phyloP scores from a whole-genome alignment of 768 basidiomycete genomes.

The Phaffia tasmanica region DNA sequence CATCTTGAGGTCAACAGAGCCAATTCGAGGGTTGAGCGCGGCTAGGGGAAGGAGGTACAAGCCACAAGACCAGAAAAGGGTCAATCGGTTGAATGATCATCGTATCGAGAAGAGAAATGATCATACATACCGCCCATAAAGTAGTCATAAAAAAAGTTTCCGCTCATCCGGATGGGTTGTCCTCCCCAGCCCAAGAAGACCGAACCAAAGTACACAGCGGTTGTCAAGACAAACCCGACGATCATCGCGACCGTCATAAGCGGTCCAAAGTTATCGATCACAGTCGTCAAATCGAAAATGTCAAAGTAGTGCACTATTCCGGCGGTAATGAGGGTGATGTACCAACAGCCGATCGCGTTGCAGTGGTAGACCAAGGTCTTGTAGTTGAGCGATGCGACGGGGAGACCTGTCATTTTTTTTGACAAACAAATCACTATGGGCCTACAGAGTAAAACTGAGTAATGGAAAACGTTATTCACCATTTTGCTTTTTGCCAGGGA shows the following conservation, averaged over 20 bases:
- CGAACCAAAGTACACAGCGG: constrained; percentile 67
- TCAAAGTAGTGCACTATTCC: constrained; percentile 29
- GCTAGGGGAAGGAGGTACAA: constrained; percentile 50
- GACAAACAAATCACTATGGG: neutral
- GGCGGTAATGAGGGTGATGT: constrained; percentile 19
- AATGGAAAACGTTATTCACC: constrained; percentile 34
- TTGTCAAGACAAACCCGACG: constrained; percentile 69
- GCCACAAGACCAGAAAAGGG: neutral
- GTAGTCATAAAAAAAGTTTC: constrained; percentile 64
- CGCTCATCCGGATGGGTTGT: constrained; percentile 83
- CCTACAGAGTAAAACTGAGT: neutral
- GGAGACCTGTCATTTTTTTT: constrained; percentile 48
- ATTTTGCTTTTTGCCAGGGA: constrained; percentile 87
- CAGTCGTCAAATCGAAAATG: constrained; percentile 81
- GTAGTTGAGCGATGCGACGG: constrained; percentile 87
- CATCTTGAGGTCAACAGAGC: constrained; percentile 72
- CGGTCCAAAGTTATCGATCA: constrained; percentile 92
- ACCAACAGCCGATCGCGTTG: constrained; percentile 24
- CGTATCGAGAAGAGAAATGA: neutral
- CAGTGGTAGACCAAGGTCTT: constrained; percentile 33
- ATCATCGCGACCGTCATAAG: constrained; percentile 94
- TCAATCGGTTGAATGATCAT: neutral
- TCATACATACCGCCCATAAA: constrained; percentile 22
- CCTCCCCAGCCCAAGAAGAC: constrained; percentile 52
- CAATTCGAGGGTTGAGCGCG: constrained; percentile 81